Evolutionary conservation across 148 eudicot species (phyloP), one percentile per base, ranked within the genome.

Genomic region (Vaccinium darrowii): DNA sequence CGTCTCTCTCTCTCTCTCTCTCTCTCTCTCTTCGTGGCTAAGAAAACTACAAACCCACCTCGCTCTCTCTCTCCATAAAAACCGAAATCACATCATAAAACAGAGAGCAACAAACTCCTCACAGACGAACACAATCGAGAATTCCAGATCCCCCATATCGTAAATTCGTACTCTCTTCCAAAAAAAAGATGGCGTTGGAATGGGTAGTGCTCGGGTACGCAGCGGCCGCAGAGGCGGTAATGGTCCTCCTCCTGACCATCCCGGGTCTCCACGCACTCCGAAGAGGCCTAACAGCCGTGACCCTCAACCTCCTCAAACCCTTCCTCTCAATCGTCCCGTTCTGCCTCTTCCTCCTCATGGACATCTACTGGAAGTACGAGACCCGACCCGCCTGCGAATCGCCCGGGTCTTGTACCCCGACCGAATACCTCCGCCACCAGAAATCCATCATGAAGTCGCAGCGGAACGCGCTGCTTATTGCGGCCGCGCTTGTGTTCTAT

Each of bases 291-390:
- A 84, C 88, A 78, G 50, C 87, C 60, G 92, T 91, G 0, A 85
- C 92, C 0, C 90, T 89, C 27, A 90, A 91, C 74, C 90, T 91
- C 36, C 91, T 91, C 78, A 91, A 91, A 47, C 93, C 93, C 0
- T 91, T 91, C 76, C 88, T 91, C 39, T 90, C 93, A 0, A 80
- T 91, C 19, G 90, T 91, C 1, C 93, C 93, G 0, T 91, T 91
- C 53, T 90, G 90, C 33, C 53, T 91, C 25, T 90, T 91, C 78
- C 87, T 91, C 67, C 49, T 91, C 0, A 82, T 90, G 88, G 91
- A 91, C 47, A 91, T 91, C 36, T 91, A 91, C 88, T 91, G 93
- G 93, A 91, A 91, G 77, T 91, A 88, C 88, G 93, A 91, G 82
- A 90, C 80, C 81, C 85, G 90, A 2, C 91, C 92, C n/a, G 76